These are phyloP conservation scores for Camellia oleifera DNA, from an alignment of 179 eudicot genomes.

Conservation along the genomic window DNA sequence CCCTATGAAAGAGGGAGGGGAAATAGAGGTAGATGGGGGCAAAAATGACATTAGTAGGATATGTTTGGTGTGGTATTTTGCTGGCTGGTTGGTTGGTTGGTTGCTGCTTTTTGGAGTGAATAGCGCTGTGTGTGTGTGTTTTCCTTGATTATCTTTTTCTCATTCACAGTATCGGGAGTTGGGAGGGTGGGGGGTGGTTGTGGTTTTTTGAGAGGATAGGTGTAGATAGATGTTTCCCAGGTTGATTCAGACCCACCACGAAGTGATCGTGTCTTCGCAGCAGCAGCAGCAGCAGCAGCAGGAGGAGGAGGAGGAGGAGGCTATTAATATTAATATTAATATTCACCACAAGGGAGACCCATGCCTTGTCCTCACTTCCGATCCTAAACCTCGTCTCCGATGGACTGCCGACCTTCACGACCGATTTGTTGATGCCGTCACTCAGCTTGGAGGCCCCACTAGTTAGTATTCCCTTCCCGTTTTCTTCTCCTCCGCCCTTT, in stretches of 20 bases:
- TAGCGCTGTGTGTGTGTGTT: no score
- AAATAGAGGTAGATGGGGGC: no score
- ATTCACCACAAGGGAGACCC: conserved; percentile 15
- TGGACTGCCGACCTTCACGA: conserved; percentile 55
- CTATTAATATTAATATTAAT: no score
- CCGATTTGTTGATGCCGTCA: conserved; percentile 50
- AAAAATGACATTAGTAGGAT: no score
- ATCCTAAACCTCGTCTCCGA: conserved; percentile 44
- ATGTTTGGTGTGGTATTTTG: no score
- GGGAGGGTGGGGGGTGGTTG: no score
- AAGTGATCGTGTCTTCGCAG: conserved; percentile 23
- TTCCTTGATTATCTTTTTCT: no score
- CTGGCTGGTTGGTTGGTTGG: no score
- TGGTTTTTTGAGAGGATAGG: no score
- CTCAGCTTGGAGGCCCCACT: conserved; percentile 48
- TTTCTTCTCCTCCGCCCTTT: not conserved
- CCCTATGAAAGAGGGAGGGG: no score
- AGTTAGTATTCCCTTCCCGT: conserved; percentile 12
- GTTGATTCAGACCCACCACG: conserved; percentile 45
- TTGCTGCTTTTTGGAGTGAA: no score
- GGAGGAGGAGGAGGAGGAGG: not conserved
- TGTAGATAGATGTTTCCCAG: conserved; percentile 33
- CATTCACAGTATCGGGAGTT: no score
- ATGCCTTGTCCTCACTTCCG: conserved; percentile 41
- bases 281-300: not conserved